Conservation (phyloP, 306 rosid species). For the Senna siamea region DNA sequence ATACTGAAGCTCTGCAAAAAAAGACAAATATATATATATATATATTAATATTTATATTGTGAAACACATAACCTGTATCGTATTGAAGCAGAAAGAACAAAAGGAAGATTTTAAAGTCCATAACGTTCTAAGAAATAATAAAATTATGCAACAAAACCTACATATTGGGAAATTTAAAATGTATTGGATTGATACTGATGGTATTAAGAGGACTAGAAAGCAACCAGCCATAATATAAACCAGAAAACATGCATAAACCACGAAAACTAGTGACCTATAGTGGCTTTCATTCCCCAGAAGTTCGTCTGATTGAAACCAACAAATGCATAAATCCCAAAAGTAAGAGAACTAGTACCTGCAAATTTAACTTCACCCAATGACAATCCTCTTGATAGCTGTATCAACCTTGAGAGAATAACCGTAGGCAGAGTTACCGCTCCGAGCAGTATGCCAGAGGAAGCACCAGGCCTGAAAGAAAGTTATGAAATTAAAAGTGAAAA, state of each 20-base stretch:
- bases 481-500: neutral
- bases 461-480: conserved; percentile 67
- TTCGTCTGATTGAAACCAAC: neutral
- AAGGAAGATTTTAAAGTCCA: neutral
- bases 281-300: neutral
- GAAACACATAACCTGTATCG: neutral
- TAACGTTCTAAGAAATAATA: neutral
- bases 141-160: conserved; percentile 1
- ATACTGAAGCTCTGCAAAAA: conserved; percentile 72
- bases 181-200: neutral
- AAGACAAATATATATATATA: no score
- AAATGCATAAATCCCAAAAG: neutral
- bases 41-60: conserved; percentile 24
- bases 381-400: conserved; percentile 65
- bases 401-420: conserved; percentile 76
- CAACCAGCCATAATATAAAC: neutral
- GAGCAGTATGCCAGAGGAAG: conserved; percentile 82
- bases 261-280: neutral
- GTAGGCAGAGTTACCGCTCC: conserved; percentile 81
- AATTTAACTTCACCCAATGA: conserved; percentile 51
- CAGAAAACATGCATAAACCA: neutral
- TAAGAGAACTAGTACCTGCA: conserved; percentile 50
- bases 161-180: neutral
- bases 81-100: conserved; percentile 9
- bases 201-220: neutral